Conservation (phyloP, 441 rosid genomes). For the Brassica balearica region DNA sequence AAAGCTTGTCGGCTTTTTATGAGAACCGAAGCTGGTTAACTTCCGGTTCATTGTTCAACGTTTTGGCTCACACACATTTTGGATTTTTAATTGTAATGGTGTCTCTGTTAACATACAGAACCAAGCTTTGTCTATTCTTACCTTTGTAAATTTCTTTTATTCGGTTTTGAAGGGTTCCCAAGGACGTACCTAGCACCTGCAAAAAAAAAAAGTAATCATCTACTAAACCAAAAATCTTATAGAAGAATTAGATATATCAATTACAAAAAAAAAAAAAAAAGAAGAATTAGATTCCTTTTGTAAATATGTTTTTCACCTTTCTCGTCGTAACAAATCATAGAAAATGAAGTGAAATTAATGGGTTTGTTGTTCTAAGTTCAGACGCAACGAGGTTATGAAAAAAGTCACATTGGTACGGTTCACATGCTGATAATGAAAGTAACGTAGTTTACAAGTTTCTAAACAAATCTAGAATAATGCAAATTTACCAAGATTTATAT, state of each 20-base stretch:
- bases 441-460: constrained; percentile 31
- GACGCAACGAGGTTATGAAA: not conserved
- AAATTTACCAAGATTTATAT: constrained; percentile 32
- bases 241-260: not conserved
- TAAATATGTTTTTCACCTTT: constrained; percentile 47
- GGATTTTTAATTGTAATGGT: constrained; percentile 13
- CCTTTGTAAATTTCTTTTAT: constrained; percentile 29
- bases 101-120: not conserved
- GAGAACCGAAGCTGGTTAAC: constrained; percentile 14
- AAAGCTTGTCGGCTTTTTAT: constrained; percentile 15
- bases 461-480: constrained; percentile 25
- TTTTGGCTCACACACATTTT: constrained; percentile 19
- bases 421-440: constrained; percentile 39
- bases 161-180: constrained; percentile 74
- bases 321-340: constrained; percentile 55
- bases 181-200: constrained; percentile 85
- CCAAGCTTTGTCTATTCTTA: constrained; percentile 32
- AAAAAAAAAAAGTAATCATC: not conserved
- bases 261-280: too few species aligned
- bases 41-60: constrained; percentile 26
- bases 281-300: not conserved
- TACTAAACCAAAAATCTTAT: constrained; percentile 5
- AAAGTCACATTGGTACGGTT: constrained; percentile 3
- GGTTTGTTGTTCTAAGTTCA: not conserved
- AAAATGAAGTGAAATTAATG: not conserved